These are phyloP conservation scores for Suhomyces pyralidae DNA, from an alignment of 805 yeast species.

Conservation along the genomic window DNA sequence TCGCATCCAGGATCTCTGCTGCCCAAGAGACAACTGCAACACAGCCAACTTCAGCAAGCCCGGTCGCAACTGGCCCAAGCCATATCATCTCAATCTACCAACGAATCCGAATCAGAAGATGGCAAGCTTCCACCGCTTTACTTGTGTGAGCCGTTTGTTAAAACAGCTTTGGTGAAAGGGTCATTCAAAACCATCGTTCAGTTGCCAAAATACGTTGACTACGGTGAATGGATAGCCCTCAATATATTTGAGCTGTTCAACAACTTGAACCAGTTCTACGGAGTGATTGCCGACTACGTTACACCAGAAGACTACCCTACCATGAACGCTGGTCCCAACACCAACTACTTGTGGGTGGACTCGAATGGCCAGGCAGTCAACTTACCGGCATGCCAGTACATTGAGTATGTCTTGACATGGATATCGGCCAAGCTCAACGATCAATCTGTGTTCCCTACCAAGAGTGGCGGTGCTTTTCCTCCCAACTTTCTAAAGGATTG, in stretches of 20 bases:
- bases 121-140: constrained; percentile 52
- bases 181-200: constrained; percentile 94
- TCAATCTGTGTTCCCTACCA: constrained; percentile 87
- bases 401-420: constrained; percentile 90
- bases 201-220: constrained; percentile 90
- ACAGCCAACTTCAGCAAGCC: constrained; percentile 8
- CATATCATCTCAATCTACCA: constrained; percentile 5
- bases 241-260: constrained; percentile 87
- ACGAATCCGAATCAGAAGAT: background rate
- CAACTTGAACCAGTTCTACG: constrained; percentile 82
- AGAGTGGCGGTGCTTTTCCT: constrained; percentile 86
- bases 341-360: constrained; percentile 90
- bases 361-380: constrained; percentile 72
- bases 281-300: constrained; percentile 85
- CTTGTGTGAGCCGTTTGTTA: constrained; percentile 87
- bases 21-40: constrained; percentile 10
- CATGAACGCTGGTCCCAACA: constrained; percentile 93
- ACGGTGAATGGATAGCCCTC: constrained; percentile 93
- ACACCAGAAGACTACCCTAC: constrained; percentile 87
- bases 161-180: constrained; percentile 93
- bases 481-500: constrained; percentile 78
- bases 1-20: constrained; percentile 8
- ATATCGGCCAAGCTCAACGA: constrained; percentile 84
- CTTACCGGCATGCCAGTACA: constrained; percentile 89
- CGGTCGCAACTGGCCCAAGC: constrained; percentile 10